Percentiles rank a stretch among this genome's conserved stretches.
Evolutionary conservation across 2,329 filamentous ascomycete genomes (phyloP).

Genomic region (Trichoderma sp.): DNA sequence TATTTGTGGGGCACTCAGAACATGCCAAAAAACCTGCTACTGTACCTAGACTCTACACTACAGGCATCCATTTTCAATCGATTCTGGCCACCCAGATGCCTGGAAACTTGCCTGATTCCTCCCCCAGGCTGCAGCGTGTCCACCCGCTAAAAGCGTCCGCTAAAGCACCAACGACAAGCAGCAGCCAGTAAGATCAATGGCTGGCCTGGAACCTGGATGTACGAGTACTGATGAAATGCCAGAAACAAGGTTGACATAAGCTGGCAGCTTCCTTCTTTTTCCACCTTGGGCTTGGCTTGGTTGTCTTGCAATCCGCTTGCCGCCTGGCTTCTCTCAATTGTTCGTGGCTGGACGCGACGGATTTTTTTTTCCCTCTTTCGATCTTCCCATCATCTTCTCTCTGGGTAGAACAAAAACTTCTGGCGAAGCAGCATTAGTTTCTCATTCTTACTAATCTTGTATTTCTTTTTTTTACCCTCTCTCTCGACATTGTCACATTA

Average conservation of each 20-base stretch:
- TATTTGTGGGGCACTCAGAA: neutral
- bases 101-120: neutral
- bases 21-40: neutral
- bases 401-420: neutral
- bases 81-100: neutral
- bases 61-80: no score
- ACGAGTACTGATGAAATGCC: neutral
- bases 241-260: neutral
- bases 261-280: neutral
- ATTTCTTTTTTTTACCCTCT: neutral
- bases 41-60: neutral
- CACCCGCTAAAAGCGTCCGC: neutral
- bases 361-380: neutral
- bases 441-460: neutral
- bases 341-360: neutral
- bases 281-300: neutral
- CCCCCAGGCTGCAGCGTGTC: constrained; percentile 4
- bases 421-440: neutral
- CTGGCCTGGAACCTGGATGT: neutral
- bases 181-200: neutral
- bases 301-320: neutral
- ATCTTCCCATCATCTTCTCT: neutral
- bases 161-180: neutral
- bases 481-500: neutral
- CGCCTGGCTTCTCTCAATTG: neutral